These are phyloP conservation scores for Populus euphratica DNA, from an alignment of 345 rosid genomes.

Conservation along the genomic window DNA sequence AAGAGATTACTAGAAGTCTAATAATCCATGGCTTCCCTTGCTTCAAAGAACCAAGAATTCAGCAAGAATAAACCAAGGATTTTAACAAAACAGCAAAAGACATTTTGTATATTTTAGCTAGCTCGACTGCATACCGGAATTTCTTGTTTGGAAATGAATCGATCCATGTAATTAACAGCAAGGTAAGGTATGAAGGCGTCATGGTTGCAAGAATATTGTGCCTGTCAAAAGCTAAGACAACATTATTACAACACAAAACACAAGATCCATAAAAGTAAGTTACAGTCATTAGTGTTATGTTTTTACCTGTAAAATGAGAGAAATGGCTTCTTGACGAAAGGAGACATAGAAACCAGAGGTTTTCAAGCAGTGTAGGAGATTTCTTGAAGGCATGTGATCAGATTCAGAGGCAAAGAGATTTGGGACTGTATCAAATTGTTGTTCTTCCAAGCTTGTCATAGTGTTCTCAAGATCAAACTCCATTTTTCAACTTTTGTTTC, in stretches of 20 bases:
- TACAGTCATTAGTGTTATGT: background rate
- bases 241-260: background rate
- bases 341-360: conserved; percentile 16
- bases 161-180: conserved; percentile 51
- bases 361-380: conserved; percentile 19
- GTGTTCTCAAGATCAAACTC: conserved; percentile 50
- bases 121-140: conserved; percentile 28
- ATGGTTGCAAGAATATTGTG: conserved; percentile 26
- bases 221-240: conserved; percentile 5
- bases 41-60: conserved; percentile 22
- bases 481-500: conserved; percentile 6
- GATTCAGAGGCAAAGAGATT: conserved; percentile 41
- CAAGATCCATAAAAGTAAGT: background rate
- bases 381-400: conserved; percentile 39
- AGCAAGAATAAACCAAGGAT: background rate
- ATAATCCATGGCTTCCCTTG: conserved; percentile 42
- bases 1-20: conserved; percentile 36
- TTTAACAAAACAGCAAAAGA: background rate
- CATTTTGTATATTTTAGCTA: background rate
- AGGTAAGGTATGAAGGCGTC: conserved; percentile 38
- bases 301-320: conserved; percentile 39
- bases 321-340: conserved; percentile 44
- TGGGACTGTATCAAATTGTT: conserved; percentile 12
- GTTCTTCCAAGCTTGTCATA: conserved; percentile 27
- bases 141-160: conserved; percentile 39